Evolutionary conservation across 306 rosid species (phyloP), one percentile per base, ranked within the genome.

Genomic region (Vachellia collinsii): DNA sequence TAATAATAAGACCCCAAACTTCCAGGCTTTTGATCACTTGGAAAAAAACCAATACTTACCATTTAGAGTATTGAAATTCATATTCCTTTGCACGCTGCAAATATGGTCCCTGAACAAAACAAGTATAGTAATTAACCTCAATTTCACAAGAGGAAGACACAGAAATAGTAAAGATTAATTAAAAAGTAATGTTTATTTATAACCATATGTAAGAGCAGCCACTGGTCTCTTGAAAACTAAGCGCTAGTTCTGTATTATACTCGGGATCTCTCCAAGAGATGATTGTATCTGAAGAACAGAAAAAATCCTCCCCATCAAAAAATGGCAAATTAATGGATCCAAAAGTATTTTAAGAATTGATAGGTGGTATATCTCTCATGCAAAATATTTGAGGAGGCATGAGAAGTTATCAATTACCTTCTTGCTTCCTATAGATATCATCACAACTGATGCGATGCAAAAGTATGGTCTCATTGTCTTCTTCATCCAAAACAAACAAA

Each of bases 191-290:
- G 68, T 22, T 62, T 77, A 78, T 70, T 75, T 4, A 51, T 80
- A 84, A 94, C 98, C 98, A 94, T 77, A 92, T 92, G 86, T 89
- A 94, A 75, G 91, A 81, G 75, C 97, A 94, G 78, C 97, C 98
- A 2, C 91, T 89, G 62, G 89, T 74, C 88, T 92, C 98, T 85
- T 94, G 98, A 87, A 94, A 94, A 85, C 98, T 94, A 75, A 92
- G 98, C 29, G 97, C 98, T 75, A 94, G 74, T 61, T 94, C 97
- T 0, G 97, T 87, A 34, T 89, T 84, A 87, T 82, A 87, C 68
- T 92, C 97, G 46, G 94, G 94, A 86, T 94, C 98, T 79, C 94
- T 94, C 98, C 98, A 94, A 46, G 98, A 94, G 77, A 94, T 92
- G 70, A 94, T 92, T 61, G 98, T 87, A 82, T 94, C 98, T 94